A percentile compares a stretch with the other conserved stretches of the same genome.
Evolutionary conservation across 768 basidiomycete genomes (phyloP).

Genomic region (Austroboletus eburneus): DNA sequence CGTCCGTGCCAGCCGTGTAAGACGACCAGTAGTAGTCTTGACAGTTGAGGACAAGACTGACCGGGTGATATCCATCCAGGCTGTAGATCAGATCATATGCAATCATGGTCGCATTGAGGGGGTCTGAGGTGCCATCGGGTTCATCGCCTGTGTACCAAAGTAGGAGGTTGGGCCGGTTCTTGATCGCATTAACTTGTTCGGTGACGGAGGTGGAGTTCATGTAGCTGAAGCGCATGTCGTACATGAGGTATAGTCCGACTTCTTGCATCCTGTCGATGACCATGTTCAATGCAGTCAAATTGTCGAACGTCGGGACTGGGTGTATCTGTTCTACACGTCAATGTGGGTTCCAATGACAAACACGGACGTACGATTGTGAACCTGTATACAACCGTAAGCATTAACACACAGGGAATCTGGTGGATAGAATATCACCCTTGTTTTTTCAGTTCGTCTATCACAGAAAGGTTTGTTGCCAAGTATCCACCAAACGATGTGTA

Average conservation of each 20-base stretch:
- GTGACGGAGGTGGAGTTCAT: constrained; percentile 59
- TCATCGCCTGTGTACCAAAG: constrained; percentile 76
- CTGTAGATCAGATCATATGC: constrained; percentile 55
- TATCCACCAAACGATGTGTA: constrained; percentile 41
- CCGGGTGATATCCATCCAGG: constrained; percentile 64
- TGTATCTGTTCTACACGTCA: constrained; percentile 46
- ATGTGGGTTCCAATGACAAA: neutral
- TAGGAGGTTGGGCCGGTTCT: constrained; percentile 62
- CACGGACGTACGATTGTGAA: constrained; percentile 31
- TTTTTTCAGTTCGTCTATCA: constrained; percentile 31
- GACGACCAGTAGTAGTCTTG: constrained; percentile 59
- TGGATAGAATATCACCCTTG: constrained; percentile 21
- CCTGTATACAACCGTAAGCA: constrained; percentile 5
- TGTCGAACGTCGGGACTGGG: constrained; percentile 62
- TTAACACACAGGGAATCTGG: neutral
- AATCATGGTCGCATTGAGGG: constrained; percentile 49
- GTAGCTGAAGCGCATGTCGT: constrained; percentile 77
- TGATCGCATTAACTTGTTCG: constrained; percentile 65
- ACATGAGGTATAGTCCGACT: constrained; percentile 70
- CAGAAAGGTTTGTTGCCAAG: constrained; percentile 17
- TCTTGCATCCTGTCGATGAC: constrained; percentile 72
- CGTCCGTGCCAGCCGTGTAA: constrained; percentile 61
- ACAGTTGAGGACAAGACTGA: constrained; percentile 62
- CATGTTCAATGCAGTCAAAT: constrained; percentile 50
- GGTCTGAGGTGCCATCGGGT: constrained; percentile 67